Base-by-base conservation (phyloP, 1,284 basidiomycete genomes). In the Bothia castanella region DNA sequence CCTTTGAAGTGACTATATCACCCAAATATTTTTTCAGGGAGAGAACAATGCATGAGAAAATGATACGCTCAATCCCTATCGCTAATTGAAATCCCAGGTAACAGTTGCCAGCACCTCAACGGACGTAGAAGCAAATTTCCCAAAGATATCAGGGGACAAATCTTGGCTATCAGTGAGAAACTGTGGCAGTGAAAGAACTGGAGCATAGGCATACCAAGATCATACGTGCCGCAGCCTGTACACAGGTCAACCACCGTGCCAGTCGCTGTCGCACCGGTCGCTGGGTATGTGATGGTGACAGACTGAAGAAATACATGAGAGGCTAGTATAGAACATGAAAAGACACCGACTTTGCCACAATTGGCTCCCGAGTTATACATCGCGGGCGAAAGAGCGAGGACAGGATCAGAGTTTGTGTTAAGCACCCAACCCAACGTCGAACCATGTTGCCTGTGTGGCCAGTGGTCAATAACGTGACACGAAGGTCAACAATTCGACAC, bases 161-260 rank as follows among this genome's bases (percentile, higher is more conserved):
- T 36, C 34, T 36, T n/a, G 34, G 17, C 6, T 6, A 11, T 17
- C 5, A 12, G 2, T 36, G 34, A 36, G 17, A 36, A 36, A 36
- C 17, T 16, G 17, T 11, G 6, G 5, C 17, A 9, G 25, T 36
- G 3, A 17, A 36, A 36, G 1, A 11, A 17, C 9, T 16, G 25
- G 17, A 19, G 17, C 51, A 5, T 20, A 2, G 17, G 59, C 73
- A 42, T 62, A 77, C 78, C 79, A 36, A 81, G 61, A 51, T 74
- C 73, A 35, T 63, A 51, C 3, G 61, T 56, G 17, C 57, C 63
- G 58, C 79, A 81, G 5, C 68, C 63, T 29, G 61, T 58, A 58
- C 79, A 81, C 58, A 73, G 73, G 58, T 81, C 79, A 19, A 66
- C 64, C n/a, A 72, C 74, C 53, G 60, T 59, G 32, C 69, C 79